Percentiles rank a stretch among this genome's conserved stretches.
phyloP scores from a whole-genome alignment of 2,329 filamentous ascomycete species.

The Neurospora crassa region DNA sequence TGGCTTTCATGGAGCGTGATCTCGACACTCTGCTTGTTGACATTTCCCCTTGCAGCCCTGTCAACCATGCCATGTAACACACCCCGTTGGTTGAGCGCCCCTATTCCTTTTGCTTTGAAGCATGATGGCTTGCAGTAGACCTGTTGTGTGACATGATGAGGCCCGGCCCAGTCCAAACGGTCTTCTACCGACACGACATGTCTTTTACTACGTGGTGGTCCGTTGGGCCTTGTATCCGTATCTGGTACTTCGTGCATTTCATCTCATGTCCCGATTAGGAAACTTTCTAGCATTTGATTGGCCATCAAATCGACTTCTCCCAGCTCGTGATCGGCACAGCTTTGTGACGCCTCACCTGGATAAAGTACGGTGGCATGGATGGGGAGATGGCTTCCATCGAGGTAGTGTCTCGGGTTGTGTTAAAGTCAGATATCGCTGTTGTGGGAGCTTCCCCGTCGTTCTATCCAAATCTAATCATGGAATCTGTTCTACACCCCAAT shows the following conservation, averaged over 20 bases:
- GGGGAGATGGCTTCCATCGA: not conserved
- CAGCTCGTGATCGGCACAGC: not conserved
- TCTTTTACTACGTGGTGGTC: not conserved
- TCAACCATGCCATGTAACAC: conserved; percentile 7
- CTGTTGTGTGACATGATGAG: conserved; percentile 13
- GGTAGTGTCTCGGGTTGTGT: not conserved
- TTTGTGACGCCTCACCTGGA: not conserved
- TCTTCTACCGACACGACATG: not conserved
- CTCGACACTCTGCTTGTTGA: not conserved
- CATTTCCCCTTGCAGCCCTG: not conserved
- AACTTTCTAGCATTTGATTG: not conserved
- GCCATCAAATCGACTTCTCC: not conserved
- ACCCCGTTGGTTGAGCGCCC: not conserved
- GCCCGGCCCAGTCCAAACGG: not conserved
- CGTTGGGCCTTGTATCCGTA: not conserved
- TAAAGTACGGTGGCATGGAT: not conserved
- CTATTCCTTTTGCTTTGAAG: not conserved
- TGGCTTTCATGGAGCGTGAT: not conserved
- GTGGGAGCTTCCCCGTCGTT: not conserved
- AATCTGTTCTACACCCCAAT: not conserved
- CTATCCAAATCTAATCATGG: not conserved
- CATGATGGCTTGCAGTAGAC: conserved; percentile 17
- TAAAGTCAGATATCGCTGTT: not conserved
- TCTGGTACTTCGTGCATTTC: not conserved
- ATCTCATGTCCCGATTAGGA: not conserved